Conservation (phyloP, 176 grass and related monocot genomes). For the Lolium rigidum region DNA sequence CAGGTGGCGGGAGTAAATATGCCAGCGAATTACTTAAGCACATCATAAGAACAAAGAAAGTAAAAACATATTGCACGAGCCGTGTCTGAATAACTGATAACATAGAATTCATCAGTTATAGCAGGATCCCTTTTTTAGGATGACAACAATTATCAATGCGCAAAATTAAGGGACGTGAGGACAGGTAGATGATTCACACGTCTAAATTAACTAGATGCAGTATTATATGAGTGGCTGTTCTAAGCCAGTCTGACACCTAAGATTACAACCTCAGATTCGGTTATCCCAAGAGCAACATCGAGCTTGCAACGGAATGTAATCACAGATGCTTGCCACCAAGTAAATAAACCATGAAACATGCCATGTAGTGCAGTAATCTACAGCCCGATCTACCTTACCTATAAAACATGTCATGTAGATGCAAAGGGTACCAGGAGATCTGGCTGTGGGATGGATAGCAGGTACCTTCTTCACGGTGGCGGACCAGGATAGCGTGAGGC, state of each 20-base stretch:
- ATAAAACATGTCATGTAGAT: background rate
- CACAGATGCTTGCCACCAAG: background rate
- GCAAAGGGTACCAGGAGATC: slow-evolving; percentile 9
- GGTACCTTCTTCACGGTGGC: slow-evolving; percentile 88
- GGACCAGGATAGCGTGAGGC: slow-evolving; percentile 94
- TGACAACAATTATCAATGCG: background rate
- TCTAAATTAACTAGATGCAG: background rate
- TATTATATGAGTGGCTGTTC: background rate
- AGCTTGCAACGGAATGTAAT: slow-evolving; percentile 10
- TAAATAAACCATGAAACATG: background rate
- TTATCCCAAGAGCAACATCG: background rate
- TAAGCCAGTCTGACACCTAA: background rate
- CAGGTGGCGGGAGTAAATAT: background rate
- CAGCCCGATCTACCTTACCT: background rate
- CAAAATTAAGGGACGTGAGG: background rate
- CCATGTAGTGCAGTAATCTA: slow-evolving; percentile 12
- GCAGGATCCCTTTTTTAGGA: background rate
- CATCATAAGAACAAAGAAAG: background rate
- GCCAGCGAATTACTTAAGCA: background rate
- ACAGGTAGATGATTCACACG: background rate
- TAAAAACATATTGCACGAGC: background rate
- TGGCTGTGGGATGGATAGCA: background rate
- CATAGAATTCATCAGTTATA: background rate
- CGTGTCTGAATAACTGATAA: background rate
- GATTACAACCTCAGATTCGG: background rate